These are phyloP conservation scores for Aegilops longissima DNA, from an alignment of 176 grass and related monocot genomes.

Conservation along the genomic window DNA sequence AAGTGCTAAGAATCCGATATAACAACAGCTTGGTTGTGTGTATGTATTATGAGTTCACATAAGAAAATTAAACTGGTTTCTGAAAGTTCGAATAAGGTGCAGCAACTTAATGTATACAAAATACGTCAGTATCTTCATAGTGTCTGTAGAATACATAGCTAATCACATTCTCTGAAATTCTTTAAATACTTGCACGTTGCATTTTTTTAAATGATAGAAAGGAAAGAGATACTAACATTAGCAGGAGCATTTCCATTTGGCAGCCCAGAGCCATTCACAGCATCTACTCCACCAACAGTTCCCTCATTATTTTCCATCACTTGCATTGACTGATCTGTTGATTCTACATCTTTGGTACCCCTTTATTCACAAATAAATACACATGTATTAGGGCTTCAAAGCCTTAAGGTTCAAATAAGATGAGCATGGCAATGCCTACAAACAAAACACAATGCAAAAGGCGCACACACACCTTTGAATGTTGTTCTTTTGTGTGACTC, in stretches of 20 bases:
- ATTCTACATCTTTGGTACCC: conserved; percentile 44
- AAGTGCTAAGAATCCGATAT: not conserved
- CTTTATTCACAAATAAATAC: conserved; percentile 41
- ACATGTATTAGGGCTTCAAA: conserved; percentile 21
- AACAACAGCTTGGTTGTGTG: not conserved
- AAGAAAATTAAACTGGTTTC: not conserved
- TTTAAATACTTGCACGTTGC: not conserved
- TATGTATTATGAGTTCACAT: not conserved
- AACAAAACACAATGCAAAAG: conserved; percentile 3
- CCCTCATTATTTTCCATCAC: conserved; percentile 39
- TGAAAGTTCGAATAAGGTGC: not conserved
- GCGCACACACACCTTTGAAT: conserved; percentile 60
- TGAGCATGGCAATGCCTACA: not conserved
- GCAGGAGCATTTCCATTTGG: conserved; percentile 49
- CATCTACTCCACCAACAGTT: conserved; percentile 43
- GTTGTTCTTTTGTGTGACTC: conserved; percentile 45
- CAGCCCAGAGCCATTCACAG: conserved; percentile 38
- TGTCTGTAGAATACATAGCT: not conserved
- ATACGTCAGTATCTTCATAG: not conserved
- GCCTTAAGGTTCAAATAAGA: conserved; percentile 1
- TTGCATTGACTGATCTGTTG: conserved; percentile 46
- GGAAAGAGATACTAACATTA: conserved; percentile 48
- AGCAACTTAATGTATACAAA: not conserved
- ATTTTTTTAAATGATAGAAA: conserved; percentile 9
- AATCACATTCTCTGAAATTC: not conserved